Percentiles rank a stretch among this genome's conserved stretches.
These are phyloP conservation scores for Aspergillus puulaauensis DNA, from an alignment of 2,329 filamentous ascomycete genomes.

Conservation along the genomic window DNA sequence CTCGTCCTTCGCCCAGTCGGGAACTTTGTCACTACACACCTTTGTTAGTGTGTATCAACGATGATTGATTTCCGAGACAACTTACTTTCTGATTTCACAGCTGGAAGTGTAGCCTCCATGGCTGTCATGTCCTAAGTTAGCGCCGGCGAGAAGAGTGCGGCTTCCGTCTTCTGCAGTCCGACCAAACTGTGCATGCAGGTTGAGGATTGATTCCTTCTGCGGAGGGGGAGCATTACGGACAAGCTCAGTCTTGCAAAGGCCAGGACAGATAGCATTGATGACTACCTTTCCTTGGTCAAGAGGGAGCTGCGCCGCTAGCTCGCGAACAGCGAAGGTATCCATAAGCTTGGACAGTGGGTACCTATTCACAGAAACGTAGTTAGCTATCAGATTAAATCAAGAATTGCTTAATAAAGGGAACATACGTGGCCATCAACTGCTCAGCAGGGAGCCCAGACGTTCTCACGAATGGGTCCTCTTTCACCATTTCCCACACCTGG, in stretches of 20 bases:
- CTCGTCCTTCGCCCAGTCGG: slow-evolving; percentile 1
- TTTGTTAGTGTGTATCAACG: not conserved
- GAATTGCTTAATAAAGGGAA: not conserved
- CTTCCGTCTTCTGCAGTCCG: slow-evolving; percentile 6
- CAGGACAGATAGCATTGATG: slow-evolving; percentile 4
- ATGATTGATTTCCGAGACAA: not conserved
- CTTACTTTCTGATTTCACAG: slow-evolving; percentile 3
- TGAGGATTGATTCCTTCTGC: not conserved
- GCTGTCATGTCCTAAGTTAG: not conserved
- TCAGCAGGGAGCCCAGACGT: slow-evolving; percentile 12
- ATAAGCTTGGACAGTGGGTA: slow-evolving; percentile 7
- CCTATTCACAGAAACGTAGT: not conserved
- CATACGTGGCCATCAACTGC: slow-evolving; percentile 12
- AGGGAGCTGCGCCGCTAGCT: not conserved
- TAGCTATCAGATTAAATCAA: not conserved
- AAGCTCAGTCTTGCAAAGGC: slow-evolving; percentile 4
- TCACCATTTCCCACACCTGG: slow-evolving; percentile 18
- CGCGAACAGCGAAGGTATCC: slow-evolving; percentile 1
- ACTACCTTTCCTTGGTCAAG: slow-evolving; percentile 4
- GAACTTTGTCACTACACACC: not conserved
- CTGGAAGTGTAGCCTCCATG: not conserved
- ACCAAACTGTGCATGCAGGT: not conserved
- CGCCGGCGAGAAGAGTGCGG: slow-evolving; percentile 4
- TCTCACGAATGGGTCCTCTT: slow-evolving; percentile 21
- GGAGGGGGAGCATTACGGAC: not conserved